These are phyloP conservation scores for Aspergillus indologenus DNA, from an alignment of 495 filamentous ascomycete species.

Conservation along the genomic window DNA sequence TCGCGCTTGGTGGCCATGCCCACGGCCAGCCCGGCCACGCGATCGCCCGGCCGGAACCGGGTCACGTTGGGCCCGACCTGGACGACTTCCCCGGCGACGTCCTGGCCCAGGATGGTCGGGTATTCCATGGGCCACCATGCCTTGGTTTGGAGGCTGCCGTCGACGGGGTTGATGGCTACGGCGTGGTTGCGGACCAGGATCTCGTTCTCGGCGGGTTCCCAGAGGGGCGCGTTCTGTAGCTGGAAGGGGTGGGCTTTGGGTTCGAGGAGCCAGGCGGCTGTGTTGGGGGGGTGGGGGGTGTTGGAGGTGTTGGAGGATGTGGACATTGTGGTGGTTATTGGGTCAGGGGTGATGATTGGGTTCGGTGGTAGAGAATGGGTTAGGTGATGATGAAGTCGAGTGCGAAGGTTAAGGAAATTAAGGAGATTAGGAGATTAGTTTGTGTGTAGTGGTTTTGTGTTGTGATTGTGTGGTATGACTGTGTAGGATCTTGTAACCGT, in stretches of 20 bases:
- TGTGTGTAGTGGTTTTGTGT: no score
- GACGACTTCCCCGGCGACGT: constrained; percentile 41
- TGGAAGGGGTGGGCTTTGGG: constrained; percentile 29
- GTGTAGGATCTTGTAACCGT: no score
- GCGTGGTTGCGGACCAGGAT: constrained; percentile 37
- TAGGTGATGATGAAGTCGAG: no score
- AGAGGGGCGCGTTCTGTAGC: constrained; percentile 33
- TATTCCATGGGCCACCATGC: constrained; percentile 13
- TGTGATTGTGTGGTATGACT: no score
- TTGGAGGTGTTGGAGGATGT: neutral
- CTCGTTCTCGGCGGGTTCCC: constrained; percentile 28
- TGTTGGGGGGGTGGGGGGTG: constrained; percentile 18
- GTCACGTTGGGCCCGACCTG: constrained; percentile 30
- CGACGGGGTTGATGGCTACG: constrained; percentile 46
- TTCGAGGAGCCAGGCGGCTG: constrained; percentile 35
- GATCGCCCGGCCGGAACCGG: constrained; percentile 27
- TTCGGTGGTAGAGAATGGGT: no score
- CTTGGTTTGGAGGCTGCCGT: constrained; percentile 20
- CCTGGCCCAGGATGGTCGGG: constrained; percentile 41
- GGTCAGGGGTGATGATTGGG: no score
- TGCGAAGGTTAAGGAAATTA: no score
- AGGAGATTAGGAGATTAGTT: no score
- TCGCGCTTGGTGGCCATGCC: constrained; percentile 16
- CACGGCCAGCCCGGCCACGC: constrained; percentile 24
- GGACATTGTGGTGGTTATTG: no score